Percentiles rank a stretch among this genome's conserved stretches.
Conservation (phyloP, 2,329 filamentous ascomycete genomes). For the Xylariaceae sp. region DNA sequence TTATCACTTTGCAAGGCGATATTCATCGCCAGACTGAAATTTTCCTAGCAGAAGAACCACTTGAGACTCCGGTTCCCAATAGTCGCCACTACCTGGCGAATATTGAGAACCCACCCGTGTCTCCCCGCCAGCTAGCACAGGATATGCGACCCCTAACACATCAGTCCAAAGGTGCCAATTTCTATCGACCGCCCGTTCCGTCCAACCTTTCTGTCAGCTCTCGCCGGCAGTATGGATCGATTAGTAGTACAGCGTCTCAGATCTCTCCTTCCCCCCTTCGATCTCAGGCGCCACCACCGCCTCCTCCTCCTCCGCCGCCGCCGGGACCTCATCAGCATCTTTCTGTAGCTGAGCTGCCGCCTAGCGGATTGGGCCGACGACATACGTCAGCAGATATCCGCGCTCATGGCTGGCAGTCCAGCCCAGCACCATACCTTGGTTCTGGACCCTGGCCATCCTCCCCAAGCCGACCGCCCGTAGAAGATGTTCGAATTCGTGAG, state of each 20-base stretch:
- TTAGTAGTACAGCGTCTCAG: conserved; percentile 61
- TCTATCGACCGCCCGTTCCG: conserved; percentile 72
- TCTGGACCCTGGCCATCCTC: conserved; percentile 57
- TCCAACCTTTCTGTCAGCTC: conserved; percentile 76
- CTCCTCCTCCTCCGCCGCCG: conserved; percentile 54
- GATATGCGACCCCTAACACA: conserved; percentile 63
- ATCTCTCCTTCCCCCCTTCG: conserved; percentile 71
- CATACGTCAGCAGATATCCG: conserved; percentile 97
- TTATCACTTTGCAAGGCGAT: conserved; percentile 52
- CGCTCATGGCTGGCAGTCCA: conserved; percentile 70
- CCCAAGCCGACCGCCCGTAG: conserved; percentile 44
- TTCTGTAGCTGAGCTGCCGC: conserved; percentile 56
- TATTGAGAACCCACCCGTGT: conserved; percentile 73
- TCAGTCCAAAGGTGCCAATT: conserved; percentile 51
- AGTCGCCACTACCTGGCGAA: conserved; percentile 62
- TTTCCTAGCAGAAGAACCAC: conserved; percentile 57
- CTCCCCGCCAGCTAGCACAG: conserved; percentile 78
- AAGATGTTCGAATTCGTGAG: conserved; percentile 54
- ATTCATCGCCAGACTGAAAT: conserved; percentile 57
- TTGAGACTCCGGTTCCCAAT: conserved; percentile 60
- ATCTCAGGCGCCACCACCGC: conserved; percentile 59
- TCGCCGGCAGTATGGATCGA: conserved; percentile 78
- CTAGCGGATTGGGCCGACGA: conserved; percentile 68
- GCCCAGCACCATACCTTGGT: conserved; percentile 52
- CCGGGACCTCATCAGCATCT: conserved; percentile 52